Conservation (phyloP, 2,329 filamentous ascomycete species). For the Pseudocercospora crystallina region DNA sequence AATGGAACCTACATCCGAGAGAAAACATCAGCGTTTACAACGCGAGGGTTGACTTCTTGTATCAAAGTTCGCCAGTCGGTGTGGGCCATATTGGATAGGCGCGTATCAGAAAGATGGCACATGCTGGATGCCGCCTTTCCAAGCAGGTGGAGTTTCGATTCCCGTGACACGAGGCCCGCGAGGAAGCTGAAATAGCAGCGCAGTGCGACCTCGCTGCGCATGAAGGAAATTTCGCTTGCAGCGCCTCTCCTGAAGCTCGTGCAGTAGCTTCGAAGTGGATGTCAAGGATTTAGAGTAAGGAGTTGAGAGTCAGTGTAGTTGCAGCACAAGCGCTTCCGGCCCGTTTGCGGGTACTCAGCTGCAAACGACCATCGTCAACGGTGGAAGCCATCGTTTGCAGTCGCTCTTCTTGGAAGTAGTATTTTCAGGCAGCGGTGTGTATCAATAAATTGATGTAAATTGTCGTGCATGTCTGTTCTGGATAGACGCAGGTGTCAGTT, state of each 20-base stretch:
- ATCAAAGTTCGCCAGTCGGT: not conserved
- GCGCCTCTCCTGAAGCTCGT: constrained; percentile 6
- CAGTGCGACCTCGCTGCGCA: constrained; percentile 7
- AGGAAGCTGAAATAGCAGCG: constrained; percentile 14
- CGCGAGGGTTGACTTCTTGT: constrained; percentile 8
- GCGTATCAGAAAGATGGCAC: constrained; percentile 12
- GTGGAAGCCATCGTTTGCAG: not conserved
- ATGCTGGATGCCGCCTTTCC: not conserved
- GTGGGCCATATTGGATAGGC: constrained; percentile 6
- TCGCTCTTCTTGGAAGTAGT: not conserved
- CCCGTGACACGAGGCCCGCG: constrained; percentile 10
- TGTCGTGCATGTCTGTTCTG: not conserved
- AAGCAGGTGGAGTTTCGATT: not conserved
- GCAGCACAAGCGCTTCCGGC: constrained; percentile 5
- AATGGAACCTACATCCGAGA: constrained; percentile 2
- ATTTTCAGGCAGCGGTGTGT: not conserved
- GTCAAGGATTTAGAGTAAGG: constrained; percentile 12
- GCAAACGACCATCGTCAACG: not conserved
- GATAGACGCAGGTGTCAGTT: too few relatives aligned
- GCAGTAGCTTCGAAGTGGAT: constrained; percentile 1
- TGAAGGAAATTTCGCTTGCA: constrained; percentile 8
- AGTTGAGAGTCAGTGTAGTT: constrained; percentile 3
- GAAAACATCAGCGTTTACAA: constrained; percentile 7
- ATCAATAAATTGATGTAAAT: not conserved
- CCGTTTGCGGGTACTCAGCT: not conserved